These are phyloP conservation scores for Chaetomium fimeti DNA, from an alignment of 495 filamentous ascomycete species.

Conservation along the genomic window DNA sequence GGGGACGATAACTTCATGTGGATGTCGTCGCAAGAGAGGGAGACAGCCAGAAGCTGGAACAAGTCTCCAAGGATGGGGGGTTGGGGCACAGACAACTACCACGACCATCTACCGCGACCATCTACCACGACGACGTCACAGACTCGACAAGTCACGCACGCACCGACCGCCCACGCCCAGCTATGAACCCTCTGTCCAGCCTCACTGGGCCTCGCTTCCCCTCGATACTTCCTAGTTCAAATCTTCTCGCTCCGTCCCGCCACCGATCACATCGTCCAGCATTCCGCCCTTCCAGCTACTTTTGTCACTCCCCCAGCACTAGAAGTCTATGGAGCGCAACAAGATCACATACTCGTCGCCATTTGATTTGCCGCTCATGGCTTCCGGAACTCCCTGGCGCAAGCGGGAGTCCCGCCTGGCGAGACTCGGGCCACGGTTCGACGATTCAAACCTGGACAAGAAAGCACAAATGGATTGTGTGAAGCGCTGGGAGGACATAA, in stretches of 20 bases:
- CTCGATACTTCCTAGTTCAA: neutral
- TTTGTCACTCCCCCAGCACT: no score
- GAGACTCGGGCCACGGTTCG: neutral
- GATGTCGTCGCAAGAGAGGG: neutral
- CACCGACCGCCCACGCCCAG: no score
- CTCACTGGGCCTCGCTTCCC: neutral
- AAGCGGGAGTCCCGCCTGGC: neutral
- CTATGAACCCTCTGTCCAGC: no score
- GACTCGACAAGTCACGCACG: no score
- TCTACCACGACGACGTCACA: no score
- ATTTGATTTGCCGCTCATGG: neutral
- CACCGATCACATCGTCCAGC: neutral
- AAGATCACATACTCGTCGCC: neutral
- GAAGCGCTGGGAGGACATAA: neutral
- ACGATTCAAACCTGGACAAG: neutral
- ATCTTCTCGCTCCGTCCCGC: neutral
- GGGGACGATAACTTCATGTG: neutral
- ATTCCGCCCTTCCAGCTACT: neutral
- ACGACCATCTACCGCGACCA: neutral
- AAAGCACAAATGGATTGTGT: neutral
- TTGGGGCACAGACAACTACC: neutral
- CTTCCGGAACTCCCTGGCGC: neutral
- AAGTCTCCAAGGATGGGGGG: no score
- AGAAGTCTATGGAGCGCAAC: no score
- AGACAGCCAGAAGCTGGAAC: no score